Base-by-base conservation (phyloP, 805 yeast genomes). In the Wickerhamomyces tratensis region DNA sequence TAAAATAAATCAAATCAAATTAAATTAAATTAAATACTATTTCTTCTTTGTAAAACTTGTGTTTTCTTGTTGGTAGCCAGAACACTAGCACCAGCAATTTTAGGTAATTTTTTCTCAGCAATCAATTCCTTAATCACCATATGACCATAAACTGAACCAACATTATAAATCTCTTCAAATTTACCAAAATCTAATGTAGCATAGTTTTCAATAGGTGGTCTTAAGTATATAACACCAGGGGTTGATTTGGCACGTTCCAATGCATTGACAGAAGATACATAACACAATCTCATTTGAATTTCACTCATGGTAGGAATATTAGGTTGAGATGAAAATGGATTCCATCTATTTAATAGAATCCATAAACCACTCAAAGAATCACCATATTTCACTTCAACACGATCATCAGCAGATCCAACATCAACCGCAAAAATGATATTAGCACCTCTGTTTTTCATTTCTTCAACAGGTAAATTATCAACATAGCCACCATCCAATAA, bases 261-360 rank as follows among this genome's bases (percentile, higher is more conserved):
- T 0, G 97, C 97, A 62, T 86, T 85, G 1, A 91, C 98, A 41
- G 96, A 86, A 0, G 96, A 86, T 35, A 91, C 98, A 59, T 93
- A 91, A 1, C 97, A 96, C 46, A 91, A 67, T 43, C 98, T 70
- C 67, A 87, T 74, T 64, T 91, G 98, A 45, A 91, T 87, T 57
- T 91, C 98, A 49, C 96, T 87, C 85, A 93, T 79, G 42, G 83
- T 85, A 5, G 98, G 98, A 6, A 87, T 85, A 58, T 84, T 82
- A 5, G 97, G 95, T 52, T 82, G 82, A 11, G 70, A 68, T 0
- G 96, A 85, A 54, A 91, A 89, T 7, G 96, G 95, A 56, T 93
- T 91, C 79, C 89, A 77, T 39, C 94, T 69, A 61, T 88, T 88
- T 43, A 86, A 61, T 6, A 93, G 54, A 7, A 86, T 96, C 96